Evolutionary conservation across 345 rosid species (phyloP).

Genomic region (Turritis glabra): DNA sequence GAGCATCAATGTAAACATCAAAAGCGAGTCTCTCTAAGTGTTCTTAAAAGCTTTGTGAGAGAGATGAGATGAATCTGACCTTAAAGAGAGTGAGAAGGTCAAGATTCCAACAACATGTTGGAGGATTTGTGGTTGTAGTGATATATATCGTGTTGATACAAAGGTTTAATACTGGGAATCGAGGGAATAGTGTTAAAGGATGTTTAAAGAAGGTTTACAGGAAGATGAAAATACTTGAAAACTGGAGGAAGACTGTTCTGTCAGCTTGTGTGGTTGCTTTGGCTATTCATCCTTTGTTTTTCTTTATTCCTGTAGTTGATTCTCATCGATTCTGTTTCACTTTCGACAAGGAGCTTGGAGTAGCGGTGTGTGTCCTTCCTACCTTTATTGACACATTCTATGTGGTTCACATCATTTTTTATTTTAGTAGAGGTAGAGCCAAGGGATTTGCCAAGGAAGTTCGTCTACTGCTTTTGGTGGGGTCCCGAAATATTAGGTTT

Average conservation of each 20-base stretch:
- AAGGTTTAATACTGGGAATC: conserved; percentile 40
- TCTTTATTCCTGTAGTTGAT: conserved; percentile 32
- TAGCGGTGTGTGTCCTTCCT: conserved; percentile 5
- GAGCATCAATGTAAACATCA: too few relatives aligned
- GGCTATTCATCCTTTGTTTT: conserved; percentile 34
- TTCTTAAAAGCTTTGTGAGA: too few relatives aligned
- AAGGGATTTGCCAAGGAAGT: conserved; percentile 27
- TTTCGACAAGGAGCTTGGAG: conserved; percentile 14
- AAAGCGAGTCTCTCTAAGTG: too few relatives aligned
- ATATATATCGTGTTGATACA: too few relatives aligned
- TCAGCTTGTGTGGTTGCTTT: conserved; percentile 11
- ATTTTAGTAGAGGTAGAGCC: not conserved
- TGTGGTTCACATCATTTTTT: conserved; percentile 16
- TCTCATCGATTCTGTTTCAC: not conserved
- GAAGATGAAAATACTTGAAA: conserved; percentile 38
- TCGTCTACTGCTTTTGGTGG: conserved; percentile 39
- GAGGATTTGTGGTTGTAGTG: too few relatives aligned
- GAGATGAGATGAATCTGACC: too few relatives aligned
- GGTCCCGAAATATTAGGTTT: conserved; percentile 36
- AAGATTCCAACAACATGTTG: too few relatives aligned
- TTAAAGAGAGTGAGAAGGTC: too few relatives aligned
- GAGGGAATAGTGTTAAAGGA: conserved; percentile 16
- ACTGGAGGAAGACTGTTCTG: conserved; percentile 7
- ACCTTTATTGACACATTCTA: conserved; percentile 21
- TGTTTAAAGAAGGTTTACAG: conserved; percentile 35